phyloP scores from a whole-genome alignment of 768 basidiomycete species.

The Boletus reticuloceps region DNA sequence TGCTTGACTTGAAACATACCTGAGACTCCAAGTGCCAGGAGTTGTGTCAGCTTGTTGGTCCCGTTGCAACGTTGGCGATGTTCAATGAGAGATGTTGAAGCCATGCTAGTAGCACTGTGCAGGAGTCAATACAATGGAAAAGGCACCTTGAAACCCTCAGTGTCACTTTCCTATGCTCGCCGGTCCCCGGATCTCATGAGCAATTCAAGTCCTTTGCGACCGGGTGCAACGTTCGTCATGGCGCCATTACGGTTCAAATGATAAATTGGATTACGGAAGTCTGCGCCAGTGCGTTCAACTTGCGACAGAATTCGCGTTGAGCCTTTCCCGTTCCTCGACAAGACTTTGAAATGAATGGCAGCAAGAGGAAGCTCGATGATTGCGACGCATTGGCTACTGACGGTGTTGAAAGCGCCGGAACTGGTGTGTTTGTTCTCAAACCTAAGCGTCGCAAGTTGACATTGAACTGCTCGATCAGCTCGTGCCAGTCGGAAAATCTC shows the following conservation, averaged over 20 bases:
- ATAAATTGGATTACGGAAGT: conserved; percentile 11
- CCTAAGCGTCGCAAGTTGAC: not conserved
- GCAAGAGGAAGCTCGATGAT: conserved; percentile 20
- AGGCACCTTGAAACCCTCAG: not conserved
- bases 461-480: not conserved
- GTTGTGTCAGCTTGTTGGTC: not conserved
- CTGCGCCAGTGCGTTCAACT: not conserved
- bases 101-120: not conserved
- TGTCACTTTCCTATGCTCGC: conserved; percentile 10
- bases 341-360: conserved; percentile 12
- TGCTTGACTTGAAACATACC: not conserved
- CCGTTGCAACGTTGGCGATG: not conserved
- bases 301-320: not conserved
- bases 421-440: conserved; percentile 3
- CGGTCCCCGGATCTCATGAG: conserved; percentile 9
- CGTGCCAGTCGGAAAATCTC: conserved; percentile 5
- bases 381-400: too few relatives aligned
- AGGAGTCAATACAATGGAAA: not conserved
- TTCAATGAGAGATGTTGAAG: not conserved
- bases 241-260: not conserved
- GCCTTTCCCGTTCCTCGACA: not conserved
- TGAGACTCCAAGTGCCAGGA: not conserved
- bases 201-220: not conserved
- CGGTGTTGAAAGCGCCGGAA: conserved; percentile 3
- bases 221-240: not conserved